These are phyloP conservation scores for Aspergillus ibericus DNA, from an alignment of 2,329 filamentous ascomycete genomes.

Conservation along the genomic window DNA sequence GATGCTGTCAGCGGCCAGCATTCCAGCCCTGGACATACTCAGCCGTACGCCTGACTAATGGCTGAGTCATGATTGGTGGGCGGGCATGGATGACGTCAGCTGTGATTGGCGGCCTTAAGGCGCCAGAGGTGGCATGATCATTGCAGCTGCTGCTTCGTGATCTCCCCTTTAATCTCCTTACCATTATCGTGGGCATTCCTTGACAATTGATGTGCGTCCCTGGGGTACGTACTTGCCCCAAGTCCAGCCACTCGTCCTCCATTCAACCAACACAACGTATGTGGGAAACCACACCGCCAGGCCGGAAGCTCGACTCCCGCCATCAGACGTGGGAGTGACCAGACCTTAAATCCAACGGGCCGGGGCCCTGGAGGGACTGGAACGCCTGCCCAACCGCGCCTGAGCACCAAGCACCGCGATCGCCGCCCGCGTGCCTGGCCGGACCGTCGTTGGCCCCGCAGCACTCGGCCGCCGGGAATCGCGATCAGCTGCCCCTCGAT, in stretches of 20 bases:
- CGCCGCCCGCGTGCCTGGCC: constrained; percentile 4
- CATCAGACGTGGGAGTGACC: constrained; percentile 13
- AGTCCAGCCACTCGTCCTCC: background rate
- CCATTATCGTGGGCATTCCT: background rate
- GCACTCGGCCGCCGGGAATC: constrained; percentile 16
- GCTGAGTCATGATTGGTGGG: constrained; percentile 4
- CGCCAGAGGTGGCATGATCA: constrained; percentile 13
- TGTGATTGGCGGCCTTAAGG: constrained; percentile 1
- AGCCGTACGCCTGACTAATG: background rate
- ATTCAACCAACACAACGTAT: background rate
- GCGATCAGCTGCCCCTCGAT: constrained; percentile 12
- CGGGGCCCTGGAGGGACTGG: constrained; percentile 4
- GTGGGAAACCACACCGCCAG: background rate
- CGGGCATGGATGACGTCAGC: constrained; percentile 8
- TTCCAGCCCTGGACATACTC: background rate
- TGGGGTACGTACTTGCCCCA: background rate
- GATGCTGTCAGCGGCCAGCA: too few species aligned
- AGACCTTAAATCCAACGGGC: constrained; percentile 5
- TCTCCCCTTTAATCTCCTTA: constrained; percentile 2
- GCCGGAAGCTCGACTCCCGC: constrained; percentile 10
- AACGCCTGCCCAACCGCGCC: constrained; percentile 2
- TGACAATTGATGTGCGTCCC: too few species aligned
- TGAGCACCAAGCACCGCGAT: constrained; percentile 9
- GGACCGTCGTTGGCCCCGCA: constrained; percentile 3
- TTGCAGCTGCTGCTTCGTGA: constrained; percentile 2